phyloP scores from a whole-genome alignment of 345 rosid genomes.

The Euphorbia pulcherrima region DNA sequence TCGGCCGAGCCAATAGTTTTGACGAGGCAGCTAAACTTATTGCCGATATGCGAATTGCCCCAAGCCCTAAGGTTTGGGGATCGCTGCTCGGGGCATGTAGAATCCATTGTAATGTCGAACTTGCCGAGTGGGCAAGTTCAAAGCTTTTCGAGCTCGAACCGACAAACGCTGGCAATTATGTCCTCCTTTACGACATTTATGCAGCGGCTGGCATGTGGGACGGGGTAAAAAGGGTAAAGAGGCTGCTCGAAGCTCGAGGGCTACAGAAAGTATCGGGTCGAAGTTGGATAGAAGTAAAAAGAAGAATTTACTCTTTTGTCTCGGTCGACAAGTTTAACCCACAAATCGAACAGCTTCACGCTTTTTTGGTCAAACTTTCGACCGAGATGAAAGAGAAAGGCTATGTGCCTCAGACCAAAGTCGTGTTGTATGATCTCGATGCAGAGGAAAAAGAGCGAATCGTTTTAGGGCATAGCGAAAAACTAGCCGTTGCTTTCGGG shows the following conservation, averaged over 20 bases:
- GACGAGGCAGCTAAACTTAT: constrained; percentile 26
- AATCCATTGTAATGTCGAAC: constrained; percentile 26
- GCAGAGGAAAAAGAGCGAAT: constrained; percentile 70
- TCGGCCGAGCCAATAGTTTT: constrained; percentile 30
- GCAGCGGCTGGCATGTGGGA: constrained; percentile 29
- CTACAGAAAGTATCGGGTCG: constrained; percentile 27
- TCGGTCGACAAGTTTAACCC: constrained; percentile 73
- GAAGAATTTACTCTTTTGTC: constrained; percentile 52
- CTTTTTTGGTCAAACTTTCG: constrained; percentile 55
- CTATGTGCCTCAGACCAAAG: constrained; percentile 69
- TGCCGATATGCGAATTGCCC: constrained; percentile 26
- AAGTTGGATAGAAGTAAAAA: constrained; percentile 30
- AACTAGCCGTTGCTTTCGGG: constrained; percentile 80
- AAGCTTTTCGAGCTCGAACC: constrained; percentile 34
- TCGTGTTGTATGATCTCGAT: constrained; percentile 77
- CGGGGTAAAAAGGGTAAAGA: constrained; percentile 26
- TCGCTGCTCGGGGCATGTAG: constrained; percentile 34
- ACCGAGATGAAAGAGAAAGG: constrained; percentile 83
- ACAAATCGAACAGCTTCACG: constrained; percentile 61
- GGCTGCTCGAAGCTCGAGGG: constrained; percentile 21
- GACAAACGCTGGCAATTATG: constrained; percentile 30
- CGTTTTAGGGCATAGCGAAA: constrained; percentile 81
- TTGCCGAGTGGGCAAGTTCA: constrained; percentile 28
- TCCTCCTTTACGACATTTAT: constrained; percentile 31
- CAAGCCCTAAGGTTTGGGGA: constrained; percentile 34